A percentile compares a stretch with the other conserved stretches of the same genome.
Evolutionary conservation across 257 asterid species (phyloP).

Genomic region (Nicotiana paniculata): DNA sequence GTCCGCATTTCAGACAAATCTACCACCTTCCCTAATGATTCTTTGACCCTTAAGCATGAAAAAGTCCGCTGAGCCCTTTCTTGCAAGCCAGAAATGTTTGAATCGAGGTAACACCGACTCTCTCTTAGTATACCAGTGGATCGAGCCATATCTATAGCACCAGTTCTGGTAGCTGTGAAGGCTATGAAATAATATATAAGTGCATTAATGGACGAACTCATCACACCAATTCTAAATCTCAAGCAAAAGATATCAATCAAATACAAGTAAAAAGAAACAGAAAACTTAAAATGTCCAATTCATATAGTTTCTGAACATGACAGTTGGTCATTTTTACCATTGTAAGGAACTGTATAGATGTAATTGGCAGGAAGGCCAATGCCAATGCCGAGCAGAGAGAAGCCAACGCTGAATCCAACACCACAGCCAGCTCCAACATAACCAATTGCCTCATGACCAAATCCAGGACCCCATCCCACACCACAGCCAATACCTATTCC

Average conservation of each 20-base stretch:
- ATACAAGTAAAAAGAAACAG: not conserved
- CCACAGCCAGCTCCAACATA: conserved; percentile 98
- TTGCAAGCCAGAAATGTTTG: conserved; percentile 25
- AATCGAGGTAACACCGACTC: conserved; percentile 31
- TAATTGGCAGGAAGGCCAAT: conserved; percentile 80
- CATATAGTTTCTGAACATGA: not conserved
- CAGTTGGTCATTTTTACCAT: conserved; percentile 29
- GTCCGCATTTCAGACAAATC: conserved; percentile 28
- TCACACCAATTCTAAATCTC: not conserved
- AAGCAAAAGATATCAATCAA: not conserved
- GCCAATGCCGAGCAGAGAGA: conserved; percentile 75
- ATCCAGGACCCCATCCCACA: conserved; percentile 99
- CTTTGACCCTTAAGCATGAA: conserved; percentile 21
- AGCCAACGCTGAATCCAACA: conserved; percentile 74
- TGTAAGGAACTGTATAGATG: conserved; percentile 43
- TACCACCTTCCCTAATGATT: conserved; percentile 23
- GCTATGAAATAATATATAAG: conserved; percentile 26
- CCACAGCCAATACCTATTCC: conserved; percentile 96
- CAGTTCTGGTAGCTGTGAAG: conserved; percentile 34
- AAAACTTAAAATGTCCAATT: not conserved
- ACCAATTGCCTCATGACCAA: conserved; percentile 91
- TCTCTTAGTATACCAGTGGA: conserved; percentile 28
- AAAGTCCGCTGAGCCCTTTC: conserved; percentile 22
- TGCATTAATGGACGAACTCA: not conserved
- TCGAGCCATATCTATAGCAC: conserved; percentile 38